phyloP scores from a whole-genome alignment of 176 grass and related monocot genomes.

The Carex pumila region DNA sequence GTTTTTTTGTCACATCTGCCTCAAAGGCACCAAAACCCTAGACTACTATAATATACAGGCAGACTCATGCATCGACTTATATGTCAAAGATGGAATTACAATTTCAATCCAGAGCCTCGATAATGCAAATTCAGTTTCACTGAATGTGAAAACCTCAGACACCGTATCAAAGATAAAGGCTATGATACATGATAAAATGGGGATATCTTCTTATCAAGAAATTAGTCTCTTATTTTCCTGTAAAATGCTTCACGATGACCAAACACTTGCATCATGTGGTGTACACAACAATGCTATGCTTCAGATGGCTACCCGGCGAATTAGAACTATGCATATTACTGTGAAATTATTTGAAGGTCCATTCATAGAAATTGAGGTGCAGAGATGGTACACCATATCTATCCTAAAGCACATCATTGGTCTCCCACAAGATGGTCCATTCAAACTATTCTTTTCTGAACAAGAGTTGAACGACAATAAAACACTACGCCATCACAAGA shows the following conservation, averaged over 20 bases:
- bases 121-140: not conserved
- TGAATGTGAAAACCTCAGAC: conserved; percentile 9
- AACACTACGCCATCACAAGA: no score
- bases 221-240: no score
- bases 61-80: conserved; percentile 19
- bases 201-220: no score
- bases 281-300: conserved; percentile 10
- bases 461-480: no score
- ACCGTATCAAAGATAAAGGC: no score
- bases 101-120: not conserved
- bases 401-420: no score
- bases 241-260: not conserved
- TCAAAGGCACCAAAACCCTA: not conserved
- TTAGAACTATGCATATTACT: not conserved
- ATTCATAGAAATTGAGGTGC: no score
- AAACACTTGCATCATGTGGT: conserved; percentile 15
- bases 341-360: no score
- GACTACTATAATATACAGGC: not conserved
- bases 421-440: no score
- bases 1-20: not conserved
- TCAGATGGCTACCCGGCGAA: not conserved
- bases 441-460: no score
- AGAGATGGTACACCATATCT: no score
- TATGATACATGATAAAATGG: no score
- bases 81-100: conserved; percentile 11